These are phyloP conservation scores for Saccharomyces jurei DNA, from an alignment of 805 yeast genomes.

Conservation along the genomic window DNA sequence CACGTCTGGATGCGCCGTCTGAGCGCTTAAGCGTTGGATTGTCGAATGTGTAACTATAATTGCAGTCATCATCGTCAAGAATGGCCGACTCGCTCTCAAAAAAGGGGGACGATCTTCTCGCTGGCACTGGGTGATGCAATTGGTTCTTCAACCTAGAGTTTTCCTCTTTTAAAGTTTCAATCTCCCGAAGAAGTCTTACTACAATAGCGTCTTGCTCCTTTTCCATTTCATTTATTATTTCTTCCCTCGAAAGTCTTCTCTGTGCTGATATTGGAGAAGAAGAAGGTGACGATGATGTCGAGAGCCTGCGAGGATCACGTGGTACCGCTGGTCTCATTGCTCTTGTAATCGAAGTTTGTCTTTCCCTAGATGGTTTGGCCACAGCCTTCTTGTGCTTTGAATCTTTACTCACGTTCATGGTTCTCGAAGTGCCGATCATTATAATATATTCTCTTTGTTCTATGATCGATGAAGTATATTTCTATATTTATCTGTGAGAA, in stretches of 20 bases:
- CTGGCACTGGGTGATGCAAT: slow-evolving; percentile 2
- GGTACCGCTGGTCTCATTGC: neutral
- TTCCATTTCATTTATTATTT: slow-evolving; percentile 52
- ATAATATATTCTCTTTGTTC: neutral
- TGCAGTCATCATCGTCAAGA: neutral
- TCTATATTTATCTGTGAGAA: neutral
- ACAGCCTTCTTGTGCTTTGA: neutral
- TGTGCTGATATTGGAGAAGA: neutral
- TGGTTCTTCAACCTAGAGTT: slow-evolving; percentile 33
- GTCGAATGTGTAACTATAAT: neutral
- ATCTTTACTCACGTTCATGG: neutral
- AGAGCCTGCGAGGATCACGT: neutral
- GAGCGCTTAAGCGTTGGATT: neutral
- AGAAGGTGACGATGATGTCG: neutral
- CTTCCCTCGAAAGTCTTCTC: slow-evolving; percentile 32
- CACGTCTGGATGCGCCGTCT: neutral
- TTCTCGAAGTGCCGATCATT: neutral
- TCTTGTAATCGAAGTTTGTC: neutral
- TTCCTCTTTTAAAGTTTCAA: slow-evolving; percentile 40
- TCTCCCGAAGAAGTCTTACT: slow-evolving; percentile 45
- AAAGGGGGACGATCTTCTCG: neutral
- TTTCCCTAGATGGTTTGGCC: neutral
- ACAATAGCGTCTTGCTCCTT: slow-evolving; percentile 60
- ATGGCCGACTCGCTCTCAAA: neutral
- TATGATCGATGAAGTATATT: neutral